Conservation (phyloP, 2,329 filamentous ascomycete species). For the Beauveria sp. region DNA sequence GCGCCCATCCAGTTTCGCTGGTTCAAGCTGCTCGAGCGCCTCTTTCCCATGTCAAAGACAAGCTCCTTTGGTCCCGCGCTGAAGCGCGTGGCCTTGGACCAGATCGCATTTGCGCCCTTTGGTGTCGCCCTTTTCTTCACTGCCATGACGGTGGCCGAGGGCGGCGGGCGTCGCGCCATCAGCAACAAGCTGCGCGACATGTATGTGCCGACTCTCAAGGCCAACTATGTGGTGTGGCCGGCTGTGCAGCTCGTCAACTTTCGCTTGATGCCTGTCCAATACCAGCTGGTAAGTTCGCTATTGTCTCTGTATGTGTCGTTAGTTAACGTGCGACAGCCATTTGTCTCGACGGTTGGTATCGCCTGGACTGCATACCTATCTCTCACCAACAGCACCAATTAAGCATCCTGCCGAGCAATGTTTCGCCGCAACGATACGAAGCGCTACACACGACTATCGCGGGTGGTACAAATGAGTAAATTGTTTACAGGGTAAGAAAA, state of each 20-base stretch:
- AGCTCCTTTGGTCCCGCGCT: constrained; percentile 68
- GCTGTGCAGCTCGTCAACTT: constrained; percentile 96
- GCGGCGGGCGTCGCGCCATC: constrained; percentile 74
- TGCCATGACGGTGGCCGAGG: constrained; percentile 93
- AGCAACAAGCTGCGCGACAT: constrained; percentile 84
- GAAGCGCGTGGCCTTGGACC: constrained; percentile 87
- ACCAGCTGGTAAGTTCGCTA: constrained; percentile 74
- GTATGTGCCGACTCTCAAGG: constrained; percentile 88
- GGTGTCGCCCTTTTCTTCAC: constrained; percentile 87
- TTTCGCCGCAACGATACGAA: no score
- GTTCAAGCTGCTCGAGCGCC: constrained; percentile 77
- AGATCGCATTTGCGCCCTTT: constrained; percentile 85
- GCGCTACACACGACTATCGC: no score
- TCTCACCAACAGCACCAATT: constrained; percentile 79
- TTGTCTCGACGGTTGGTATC: constrained; percentile 92
- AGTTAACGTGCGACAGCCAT: constrained; percentile 54
- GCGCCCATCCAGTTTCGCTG: constrained; percentile 91
- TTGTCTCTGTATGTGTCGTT: constrained; percentile 10
- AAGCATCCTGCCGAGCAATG: constrained; percentile 24
- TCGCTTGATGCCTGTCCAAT: constrained; percentile 86
- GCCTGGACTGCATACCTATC: constrained; percentile 97
- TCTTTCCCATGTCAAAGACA: constrained; percentile 78
- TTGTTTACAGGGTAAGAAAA: no score
- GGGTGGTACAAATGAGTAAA: no score
- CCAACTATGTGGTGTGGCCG: constrained; percentile 93